Percentiles rank a stretch among this genome's conserved stretches.
Evolutionary conservation across 2,329 filamentous ascomycete species (phyloP).

Genomic region (Mycocentrospora acerina): DNA sequence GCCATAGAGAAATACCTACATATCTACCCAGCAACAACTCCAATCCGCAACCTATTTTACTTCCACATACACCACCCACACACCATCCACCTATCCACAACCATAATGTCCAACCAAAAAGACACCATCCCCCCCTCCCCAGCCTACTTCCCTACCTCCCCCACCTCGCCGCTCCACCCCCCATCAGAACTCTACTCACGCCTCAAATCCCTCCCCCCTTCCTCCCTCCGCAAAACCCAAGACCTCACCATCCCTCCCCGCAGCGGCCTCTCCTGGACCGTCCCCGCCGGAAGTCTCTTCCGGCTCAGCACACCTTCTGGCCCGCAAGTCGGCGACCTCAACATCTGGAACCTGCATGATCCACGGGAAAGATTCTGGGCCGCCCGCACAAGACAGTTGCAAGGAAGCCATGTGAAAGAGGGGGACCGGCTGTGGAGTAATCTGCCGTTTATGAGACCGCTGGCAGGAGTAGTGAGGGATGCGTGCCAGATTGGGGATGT

Average conservation of each 20-base stretch:
- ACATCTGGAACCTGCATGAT: conserved; percentile 77
- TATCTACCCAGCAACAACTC: not conserved
- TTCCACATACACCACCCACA: conserved; percentile 1
- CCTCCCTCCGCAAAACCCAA: conserved; percentile 12
- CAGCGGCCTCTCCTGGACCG: conserved; percentile 72
- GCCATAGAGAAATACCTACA: no score
- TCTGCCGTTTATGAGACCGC: conserved; percentile 73
- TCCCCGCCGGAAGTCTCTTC: conserved; percentile 67
- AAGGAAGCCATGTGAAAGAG: conserved; percentile 71
- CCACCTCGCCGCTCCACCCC: conserved; percentile 33
- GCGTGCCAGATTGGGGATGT: conserved; percentile 52
- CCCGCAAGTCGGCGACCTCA: conserved; percentile 77
- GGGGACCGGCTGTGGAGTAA: conserved; percentile 77
- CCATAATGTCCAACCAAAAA: not conserved
- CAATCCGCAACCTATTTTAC: conserved; percentile 1
- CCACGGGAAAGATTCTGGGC: conserved; percentile 84
- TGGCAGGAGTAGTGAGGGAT: conserved; percentile 69
- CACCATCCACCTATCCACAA: no score
- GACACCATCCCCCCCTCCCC: conserved; percentile 25
- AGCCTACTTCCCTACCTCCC: conserved; percentile 40
- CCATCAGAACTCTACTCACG: conserved; percentile 31
- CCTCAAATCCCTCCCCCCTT: conserved; percentile 16
- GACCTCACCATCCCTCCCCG: conserved; percentile 65
- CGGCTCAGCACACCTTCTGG: conserved; percentile 75
- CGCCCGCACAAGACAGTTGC: conserved; percentile 73